Percentiles rank a stretch among this genome's conserved stretches.
These are phyloP conservation scores for Nepenthes gracilis DNA, from an alignment of 148 eudicot species.

Conservation along the genomic window DNA sequence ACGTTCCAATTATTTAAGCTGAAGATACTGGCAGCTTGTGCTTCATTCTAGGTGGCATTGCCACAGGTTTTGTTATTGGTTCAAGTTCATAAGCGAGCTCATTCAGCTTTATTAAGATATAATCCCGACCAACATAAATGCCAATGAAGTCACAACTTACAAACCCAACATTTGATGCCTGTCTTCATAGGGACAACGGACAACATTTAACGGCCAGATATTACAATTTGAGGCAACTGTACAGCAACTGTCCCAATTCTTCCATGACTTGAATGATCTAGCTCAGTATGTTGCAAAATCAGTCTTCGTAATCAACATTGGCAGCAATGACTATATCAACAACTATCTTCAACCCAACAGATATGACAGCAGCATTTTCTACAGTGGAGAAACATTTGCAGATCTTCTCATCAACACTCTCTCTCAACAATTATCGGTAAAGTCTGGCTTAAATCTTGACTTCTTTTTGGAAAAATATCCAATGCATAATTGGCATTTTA, in stretches of 20 bases:
- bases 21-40: too few species aligned
- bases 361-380: slow-evolving; percentile 23
- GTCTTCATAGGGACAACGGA: slow-evolving; percentile 28
- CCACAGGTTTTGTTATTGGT: too few species aligned
- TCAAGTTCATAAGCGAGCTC: too few species aligned
- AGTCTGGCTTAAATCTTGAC: not conserved
- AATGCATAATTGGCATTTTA: too few species aligned
- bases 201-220: slow-evolving; percentile 28
- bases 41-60: too few species aligned
- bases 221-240: slow-evolving; percentile 23
- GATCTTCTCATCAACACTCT: slow-evolving; percentile 25
- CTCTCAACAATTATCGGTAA: slow-evolving; percentile 30
- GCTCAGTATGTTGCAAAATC: slow-evolving; percentile 29
- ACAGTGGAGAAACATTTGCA: slow-evolving; percentile 25
- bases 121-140: not conserved
- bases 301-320: slow-evolving; percentile 31
- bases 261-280: slow-evolving; percentile 12
- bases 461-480: not conserved
- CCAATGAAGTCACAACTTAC: not conserved
- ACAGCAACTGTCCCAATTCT: slow-evolving; percentile 16
- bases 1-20: too few species aligned
- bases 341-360: slow-evolving; percentile 29
- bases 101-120: not conserved
- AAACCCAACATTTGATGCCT: slow-evolving; percentile 4
- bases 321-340: slow-evolving; percentile 40